Base-by-base conservation (phyloP, 345 rosid genomes). In the Eucalyptus polyanthemos region DNA sequence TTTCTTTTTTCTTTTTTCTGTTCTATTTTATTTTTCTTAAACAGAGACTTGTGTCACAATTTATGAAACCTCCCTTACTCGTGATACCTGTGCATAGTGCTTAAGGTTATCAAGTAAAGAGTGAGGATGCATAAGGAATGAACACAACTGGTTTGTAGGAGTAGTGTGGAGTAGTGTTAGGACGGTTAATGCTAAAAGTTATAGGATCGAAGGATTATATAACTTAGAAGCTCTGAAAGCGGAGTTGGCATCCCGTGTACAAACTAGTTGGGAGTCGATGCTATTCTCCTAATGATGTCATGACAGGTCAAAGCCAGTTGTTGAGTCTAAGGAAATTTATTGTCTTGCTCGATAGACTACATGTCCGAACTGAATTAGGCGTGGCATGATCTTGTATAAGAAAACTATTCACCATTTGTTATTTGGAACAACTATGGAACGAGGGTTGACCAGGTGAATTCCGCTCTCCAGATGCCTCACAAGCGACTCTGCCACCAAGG, bases 251-350 rank as follows among this genome's bases (percentile, higher is more conserved):
- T 2, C 10, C 11, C 1, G 0, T 53, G 5, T 0, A 53, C 11
- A 21, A 19, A 53, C 11, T 53, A 0, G 2, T 53, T 0, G 5
- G 0, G 11, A 53, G 25, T 21, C 1, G 0, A 53, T 53, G 2
- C 11, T 0, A 0, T 0, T 21, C 58, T 53, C 58, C 0, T 53
- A 0, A 53, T 53, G 1, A 21, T 1, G 25, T 0, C 5, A 8
- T 53, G 2, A 0, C 1, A 53, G 0, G 4, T 4, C 2, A 0
- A 8, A 53, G 0, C 10, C 0, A 1, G 0, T 19, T 53, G 10
- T 19, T 19, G 5, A 53, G 24, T 17, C 5, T 7, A 53, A 19
- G 10, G 1, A 53, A 53, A 53, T 53, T 8, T 53, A 0, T 2
- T 53, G 58, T 8, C 58, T 53, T 1, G 11, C 58, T 53, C 0